Percentiles rank a stretch among this genome's conserved stretches.
Conservation (phyloP, 2,329 filamentous ascomycete species). For the Phoma sp. region DNA sequence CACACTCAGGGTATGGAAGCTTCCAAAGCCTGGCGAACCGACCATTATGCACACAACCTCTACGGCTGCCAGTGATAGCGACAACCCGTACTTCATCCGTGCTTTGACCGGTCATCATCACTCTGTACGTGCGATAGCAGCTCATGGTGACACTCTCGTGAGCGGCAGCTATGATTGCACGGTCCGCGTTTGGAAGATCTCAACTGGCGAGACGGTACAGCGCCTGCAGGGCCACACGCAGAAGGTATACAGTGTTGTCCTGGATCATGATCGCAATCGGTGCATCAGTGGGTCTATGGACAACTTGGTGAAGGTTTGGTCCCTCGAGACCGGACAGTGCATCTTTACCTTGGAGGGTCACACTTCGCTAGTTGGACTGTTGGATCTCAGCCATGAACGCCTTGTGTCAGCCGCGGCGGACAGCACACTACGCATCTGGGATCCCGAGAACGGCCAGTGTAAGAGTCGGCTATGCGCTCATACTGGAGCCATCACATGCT, state of each 20-base stretch:
- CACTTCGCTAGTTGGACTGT: constrained; percentile 84
- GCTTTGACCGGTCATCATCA: constrained; percentile 85
- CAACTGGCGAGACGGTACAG: constrained; percentile 86
- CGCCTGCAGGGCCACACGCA: constrained; percentile 84
- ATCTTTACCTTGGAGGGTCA: constrained; percentile 93
- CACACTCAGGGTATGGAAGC: constrained; percentile 89
- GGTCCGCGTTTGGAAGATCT: constrained; percentile 96
- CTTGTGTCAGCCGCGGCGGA: constrained; percentile 95
- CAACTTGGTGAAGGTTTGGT: constrained; percentile 97
- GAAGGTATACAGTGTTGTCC: constrained; percentile 96
- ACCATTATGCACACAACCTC: constrained; percentile 80
- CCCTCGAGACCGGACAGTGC: constrained; percentile 81
- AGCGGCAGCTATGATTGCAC: constrained; percentile 96
- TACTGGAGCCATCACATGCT: constrained; percentile 96
- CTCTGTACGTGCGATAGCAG: constrained; percentile 94
- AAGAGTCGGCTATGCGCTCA: constrained; percentile 90
- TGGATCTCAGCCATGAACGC: constrained; percentile 87
- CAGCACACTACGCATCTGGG: constrained; percentile 94
- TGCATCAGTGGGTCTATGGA: constrained; percentile 99
- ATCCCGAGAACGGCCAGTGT: constrained; percentile 89
- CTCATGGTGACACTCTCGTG: constrained; percentile 92
- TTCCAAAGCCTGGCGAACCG: constrained; percentile 79
- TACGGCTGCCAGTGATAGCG: constrained; percentile 72
- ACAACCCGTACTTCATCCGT: constrained; percentile 94
- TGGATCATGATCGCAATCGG: constrained; percentile 88